These are phyloP conservation scores for Wallacemonas sp. DNA, from an alignment of 208 protist species.

Conservation along the genomic window DNA sequence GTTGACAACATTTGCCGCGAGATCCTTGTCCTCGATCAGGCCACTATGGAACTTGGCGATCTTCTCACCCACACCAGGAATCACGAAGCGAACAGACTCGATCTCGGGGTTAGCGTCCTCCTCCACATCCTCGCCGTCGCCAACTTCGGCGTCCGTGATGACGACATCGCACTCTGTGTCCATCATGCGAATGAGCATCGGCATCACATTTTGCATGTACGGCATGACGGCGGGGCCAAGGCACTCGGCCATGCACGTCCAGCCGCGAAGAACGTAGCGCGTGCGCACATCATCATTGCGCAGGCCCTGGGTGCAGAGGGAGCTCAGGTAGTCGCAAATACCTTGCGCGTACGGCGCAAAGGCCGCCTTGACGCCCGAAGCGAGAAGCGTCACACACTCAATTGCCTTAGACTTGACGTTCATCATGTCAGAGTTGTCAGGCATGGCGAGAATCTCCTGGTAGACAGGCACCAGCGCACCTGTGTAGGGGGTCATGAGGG, in stretches of 20 bases:
- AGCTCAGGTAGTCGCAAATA: slow-evolving; percentile 76
- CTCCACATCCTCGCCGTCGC: slow-evolving; percentile 53
- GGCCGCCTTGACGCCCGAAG: slow-evolving; percentile 64
- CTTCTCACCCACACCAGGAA: slow-evolving; percentile 75
- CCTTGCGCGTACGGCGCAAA: slow-evolving; percentile 69
- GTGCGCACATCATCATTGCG: slow-evolving; percentile 69
- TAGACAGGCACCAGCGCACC: slow-evolving; percentile 70
- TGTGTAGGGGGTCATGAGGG: slow-evolving; percentile 56
- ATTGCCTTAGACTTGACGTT: slow-evolving; percentile 83
- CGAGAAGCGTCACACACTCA: slow-evolving; percentile 85
- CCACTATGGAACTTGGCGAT: slow-evolving; percentile 75
- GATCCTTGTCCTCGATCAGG: slow-evolving; percentile 90
- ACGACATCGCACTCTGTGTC: slow-evolving; percentile 71
- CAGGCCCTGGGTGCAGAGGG: slow-evolving; percentile 36
- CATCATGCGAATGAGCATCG: slow-evolving; percentile 76
- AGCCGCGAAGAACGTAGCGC: slow-evolving; percentile 83
- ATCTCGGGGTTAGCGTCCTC: slow-evolving; percentile 44
- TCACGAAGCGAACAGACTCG: slow-evolving; percentile 58
- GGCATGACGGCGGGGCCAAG: slow-evolving; percentile 68
- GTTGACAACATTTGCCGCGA: slow-evolving; percentile 72
- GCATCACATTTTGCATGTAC: slow-evolving; percentile 74
- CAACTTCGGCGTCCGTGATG: slow-evolving; percentile 61
- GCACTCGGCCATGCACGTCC: slow-evolving; percentile 91
- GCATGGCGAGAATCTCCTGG: slow-evolving; percentile 66
- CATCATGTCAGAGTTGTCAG: slow-evolving; percentile 62